Evolutionary conservation across 202 grass and related monocot genomes (phyloP).

Genomic region (Elaeis oleifera): DNA sequence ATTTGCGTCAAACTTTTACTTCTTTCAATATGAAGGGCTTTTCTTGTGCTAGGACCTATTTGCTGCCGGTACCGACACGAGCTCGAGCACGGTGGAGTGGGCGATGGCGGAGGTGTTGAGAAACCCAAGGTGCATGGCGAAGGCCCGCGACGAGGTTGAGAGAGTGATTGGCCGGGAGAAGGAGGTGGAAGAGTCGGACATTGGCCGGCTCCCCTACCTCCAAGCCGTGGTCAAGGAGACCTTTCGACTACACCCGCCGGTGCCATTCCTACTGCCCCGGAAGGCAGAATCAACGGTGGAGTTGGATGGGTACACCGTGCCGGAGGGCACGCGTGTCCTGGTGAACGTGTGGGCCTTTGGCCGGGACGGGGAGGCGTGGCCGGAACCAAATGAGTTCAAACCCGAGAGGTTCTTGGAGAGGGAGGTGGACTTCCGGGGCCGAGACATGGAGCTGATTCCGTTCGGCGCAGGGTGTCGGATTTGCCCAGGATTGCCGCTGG

Average conservation of each 20-base stretch:
- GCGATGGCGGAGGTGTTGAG: constrained; percentile 45
- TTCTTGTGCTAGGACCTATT: constrained; percentile 34
- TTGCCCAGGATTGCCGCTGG: constrained; percentile 35
- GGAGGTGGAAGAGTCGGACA: constrained; percentile 18
- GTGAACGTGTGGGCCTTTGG: constrained; percentile 46
- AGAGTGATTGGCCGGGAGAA: background rate
- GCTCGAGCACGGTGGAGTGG: constrained; percentile 33
- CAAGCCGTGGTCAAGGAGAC: constrained; percentile 36
- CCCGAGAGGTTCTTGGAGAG: constrained; percentile 38
- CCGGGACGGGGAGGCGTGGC: constrained; percentile 18
- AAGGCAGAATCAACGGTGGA: constrained; percentile 16
- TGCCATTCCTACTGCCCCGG: constrained; percentile 29
- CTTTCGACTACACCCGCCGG: constrained; percentile 34
- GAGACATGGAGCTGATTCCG: constrained; percentile 32
- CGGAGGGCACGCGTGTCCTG: constrained; percentile 24
- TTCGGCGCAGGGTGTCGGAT: constrained; percentile 45
- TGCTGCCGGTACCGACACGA: constrained; percentile 23
- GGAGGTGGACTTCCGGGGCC: constrained; percentile 20
- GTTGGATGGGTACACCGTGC: constrained; percentile 24
- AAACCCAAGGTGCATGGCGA: constrained; percentile 11
- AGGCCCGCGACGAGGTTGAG: constrained; percentile 21
- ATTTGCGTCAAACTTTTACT: no score
- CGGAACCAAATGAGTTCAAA: constrained; percentile 17
- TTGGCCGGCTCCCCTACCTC: constrained; percentile 32
- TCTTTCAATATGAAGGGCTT: no score